These are phyloP conservation scores for Crithidia sp. DNA, from an alignment of 208 protist species.

Conservation along the genomic window DNA sequence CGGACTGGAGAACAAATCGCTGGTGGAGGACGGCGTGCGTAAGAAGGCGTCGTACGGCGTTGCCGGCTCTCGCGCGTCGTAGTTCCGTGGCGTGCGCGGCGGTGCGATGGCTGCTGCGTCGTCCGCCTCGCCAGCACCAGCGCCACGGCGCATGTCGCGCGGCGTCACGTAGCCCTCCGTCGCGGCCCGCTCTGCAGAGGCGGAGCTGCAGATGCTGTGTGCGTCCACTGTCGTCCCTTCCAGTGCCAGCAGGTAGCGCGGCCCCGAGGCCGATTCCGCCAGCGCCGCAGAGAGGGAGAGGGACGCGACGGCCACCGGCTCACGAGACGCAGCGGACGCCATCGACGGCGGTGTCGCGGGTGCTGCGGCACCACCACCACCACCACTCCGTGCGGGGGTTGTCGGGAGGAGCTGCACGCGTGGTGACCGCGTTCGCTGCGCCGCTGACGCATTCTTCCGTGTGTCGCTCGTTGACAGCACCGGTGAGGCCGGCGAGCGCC, in stretches of 20 bases:
- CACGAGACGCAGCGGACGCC: background rate
- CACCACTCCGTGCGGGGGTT: background rate
- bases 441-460: background rate
- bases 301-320: background rate
- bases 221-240: conserved; percentile 23
- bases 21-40: conserved; percentile 23
- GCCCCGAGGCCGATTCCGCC: background rate
- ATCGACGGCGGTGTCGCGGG: background rate
- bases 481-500: conserved; percentile 8
- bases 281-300: conserved; percentile 7
- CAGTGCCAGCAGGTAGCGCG: conserved; percentile 6
- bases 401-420: background rate
- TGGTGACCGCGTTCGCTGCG: background rate
- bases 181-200: conserved; percentile 1
- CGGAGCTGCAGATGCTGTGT: conserved; percentile 19
- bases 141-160: background rate
- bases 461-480: background rate
- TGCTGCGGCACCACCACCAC: background rate
- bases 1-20: conserved; percentile 25
- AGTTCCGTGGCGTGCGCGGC: conserved; percentile 33
- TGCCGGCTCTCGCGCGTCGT: conserved; percentile 13
- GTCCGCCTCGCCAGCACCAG: background rate
- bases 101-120: background rate
- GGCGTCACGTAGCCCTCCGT: conserved; percentile 22
- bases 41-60: conserved; percentile 21